phyloP scores from a whole-genome alignment of 768 basidiomycete genomes.

The Boletus coccyginus region DNA sequence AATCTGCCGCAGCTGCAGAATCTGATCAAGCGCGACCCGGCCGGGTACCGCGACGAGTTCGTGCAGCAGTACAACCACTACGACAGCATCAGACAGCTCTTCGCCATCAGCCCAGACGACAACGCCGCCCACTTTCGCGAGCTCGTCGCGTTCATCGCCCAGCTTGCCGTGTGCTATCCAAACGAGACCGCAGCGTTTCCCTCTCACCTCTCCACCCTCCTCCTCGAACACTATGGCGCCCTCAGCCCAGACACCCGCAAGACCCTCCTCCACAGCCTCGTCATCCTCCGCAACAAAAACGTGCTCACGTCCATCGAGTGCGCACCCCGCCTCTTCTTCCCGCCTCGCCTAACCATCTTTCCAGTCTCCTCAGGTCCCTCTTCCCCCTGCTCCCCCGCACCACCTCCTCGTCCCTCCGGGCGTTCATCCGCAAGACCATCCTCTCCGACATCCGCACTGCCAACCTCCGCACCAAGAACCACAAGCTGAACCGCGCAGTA shows the following conservation, averaged over 20 bases:
- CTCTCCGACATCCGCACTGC: conserved; percentile 90
- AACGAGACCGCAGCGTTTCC: conserved; percentile 87
- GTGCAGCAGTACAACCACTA: conserved; percentile 97
- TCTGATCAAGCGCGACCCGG: conserved; percentile 91
- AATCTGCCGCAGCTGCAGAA: conserved; percentile 97
- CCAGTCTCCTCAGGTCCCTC: conserved; percentile 83
- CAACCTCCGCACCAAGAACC: conserved; percentile 84
- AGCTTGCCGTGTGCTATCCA: conserved; percentile 80
- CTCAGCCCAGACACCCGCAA: conserved; percentile 81
- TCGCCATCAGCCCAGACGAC: conserved; percentile 77
- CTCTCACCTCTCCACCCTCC: conserved; percentile 68
- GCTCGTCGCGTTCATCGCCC: conserved; percentile 87
- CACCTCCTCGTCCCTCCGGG: conserved; percentile 77
- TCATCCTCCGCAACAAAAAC: conserved; percentile 90
- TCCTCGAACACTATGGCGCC: conserved; percentile 74
- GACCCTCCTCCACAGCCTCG: conserved; percentile 83
- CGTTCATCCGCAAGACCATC: conserved; percentile 90
- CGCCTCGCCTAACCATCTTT: conserved; percentile 1
- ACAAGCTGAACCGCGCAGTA: conserved; percentile 93
- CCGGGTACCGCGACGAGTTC: conserved; percentile 92
- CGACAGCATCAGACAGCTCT: conserved; percentile 82
- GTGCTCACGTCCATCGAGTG: conserved; percentile 92
- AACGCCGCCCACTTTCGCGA: conserved; percentile 84
- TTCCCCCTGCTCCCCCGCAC: conserved; percentile 96
- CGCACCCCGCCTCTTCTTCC: conserved; percentile 28